Percentiles rank a stretch among this genome's conserved stretches.
phyloP scores from a whole-genome alignment of 1,139 yeast genomes.

The Saccharomyces uvarum region DNA sequence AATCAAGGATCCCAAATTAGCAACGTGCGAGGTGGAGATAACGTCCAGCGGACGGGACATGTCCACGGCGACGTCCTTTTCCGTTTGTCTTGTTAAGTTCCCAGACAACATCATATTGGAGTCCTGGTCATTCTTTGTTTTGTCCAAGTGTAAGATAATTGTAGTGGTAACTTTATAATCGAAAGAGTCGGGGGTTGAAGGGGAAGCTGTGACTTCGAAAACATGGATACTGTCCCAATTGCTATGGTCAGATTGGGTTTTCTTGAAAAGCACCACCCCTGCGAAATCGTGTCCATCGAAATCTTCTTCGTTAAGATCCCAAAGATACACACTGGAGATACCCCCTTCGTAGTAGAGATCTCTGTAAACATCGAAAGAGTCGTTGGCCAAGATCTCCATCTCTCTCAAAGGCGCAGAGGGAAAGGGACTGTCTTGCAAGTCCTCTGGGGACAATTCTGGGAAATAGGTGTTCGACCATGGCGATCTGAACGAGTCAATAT shows the following conservation, averaged over 20 bases:
- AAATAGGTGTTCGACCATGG: slow-evolving; percentile 84
- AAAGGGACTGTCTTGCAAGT: slow-evolving; percentile 55
- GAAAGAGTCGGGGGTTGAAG: slow-evolving; percentile 39
- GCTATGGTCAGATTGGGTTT: slow-evolving; percentile 42
- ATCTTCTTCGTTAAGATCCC: slow-evolving; percentile 55
- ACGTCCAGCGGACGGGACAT: slow-evolving; percentile 18
- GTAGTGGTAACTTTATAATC: slow-evolving; percentile 79
- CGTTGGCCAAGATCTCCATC: slow-evolving; percentile 76
- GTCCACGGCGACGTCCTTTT: slow-evolving; percentile 32
- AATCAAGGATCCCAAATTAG: slow-evolving; percentile 75
- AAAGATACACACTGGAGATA: slow-evolving; percentile 78
- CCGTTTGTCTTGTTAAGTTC: slow-evolving; percentile 71
- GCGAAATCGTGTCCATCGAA: slow-evolving; percentile 50
- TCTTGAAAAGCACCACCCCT: slow-evolving; percentile 83
- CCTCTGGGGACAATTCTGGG: slow-evolving; percentile 52
- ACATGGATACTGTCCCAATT: slow-evolving; percentile 93
- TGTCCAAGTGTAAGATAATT: slow-evolving; percentile 64
- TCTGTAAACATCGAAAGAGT: slow-evolving; percentile 85
- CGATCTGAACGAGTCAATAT: slow-evolving; percentile 84
- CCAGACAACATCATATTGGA: slow-evolving; percentile 58
- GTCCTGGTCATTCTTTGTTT: slow-evolving; percentile 18
- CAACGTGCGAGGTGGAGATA: slow-evolving; percentile 48
- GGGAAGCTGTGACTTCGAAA: slow-evolving; percentile 55
- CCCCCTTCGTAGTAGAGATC: slow-evolving; percentile 95
- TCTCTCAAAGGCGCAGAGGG: slow-evolving; percentile 64